Base-by-base conservation (phyloP, 169 alveolate genomes). In the Cryptosporidium meleagridis region DNA sequence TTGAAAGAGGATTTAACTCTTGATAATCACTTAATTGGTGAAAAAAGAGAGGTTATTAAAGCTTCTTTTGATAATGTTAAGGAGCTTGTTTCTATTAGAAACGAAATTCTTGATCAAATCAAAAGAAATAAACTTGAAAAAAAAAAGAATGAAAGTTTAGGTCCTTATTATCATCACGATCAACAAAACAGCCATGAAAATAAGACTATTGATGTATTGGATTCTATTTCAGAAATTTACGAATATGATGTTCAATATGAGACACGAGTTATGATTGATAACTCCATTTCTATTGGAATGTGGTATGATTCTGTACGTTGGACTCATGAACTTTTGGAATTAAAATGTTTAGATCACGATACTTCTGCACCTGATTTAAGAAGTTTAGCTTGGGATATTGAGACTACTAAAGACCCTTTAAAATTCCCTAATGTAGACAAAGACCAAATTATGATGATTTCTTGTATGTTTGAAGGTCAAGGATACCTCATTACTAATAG, bases 351-450 rank as follows among this genome's bases (percentile, higher is more conserved):
- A 65, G 72, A 93, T 68, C 95, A 93, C 72, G 91, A 92, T 80
- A 52, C 95, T 69, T 94, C 97, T 95, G 69, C 97, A 93, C 92
- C 97, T 93, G 94, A 96, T 93, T 91, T 96, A 12, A 95, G 95
- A 91, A 95, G 97, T 37, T 95, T 98, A 53, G 99, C 99, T 37
- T 99, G 98, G 98, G 99, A 99, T 97, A 98, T 99, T 44, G 99
- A 99, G 94, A 97, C 98, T 91, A 96, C 97, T 75, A 98, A 98
- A 94, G 97, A 96, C 61, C 99, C 99, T 10, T 93, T 98, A 70
- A 97, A 98, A 94, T 99, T 99, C 92, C 99, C 99, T 18, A 99
- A 98, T 92, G 93, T 98, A 41, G 97, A 96, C 85, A 92, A 92
- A 23, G 99, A 97, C 86, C 84, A 86, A 48, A 87, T 92, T 55